phyloP scores from a whole-genome alignment of 1,284 basidiomycete genomes.

The Thecaphora thlaspeos region DNA sequence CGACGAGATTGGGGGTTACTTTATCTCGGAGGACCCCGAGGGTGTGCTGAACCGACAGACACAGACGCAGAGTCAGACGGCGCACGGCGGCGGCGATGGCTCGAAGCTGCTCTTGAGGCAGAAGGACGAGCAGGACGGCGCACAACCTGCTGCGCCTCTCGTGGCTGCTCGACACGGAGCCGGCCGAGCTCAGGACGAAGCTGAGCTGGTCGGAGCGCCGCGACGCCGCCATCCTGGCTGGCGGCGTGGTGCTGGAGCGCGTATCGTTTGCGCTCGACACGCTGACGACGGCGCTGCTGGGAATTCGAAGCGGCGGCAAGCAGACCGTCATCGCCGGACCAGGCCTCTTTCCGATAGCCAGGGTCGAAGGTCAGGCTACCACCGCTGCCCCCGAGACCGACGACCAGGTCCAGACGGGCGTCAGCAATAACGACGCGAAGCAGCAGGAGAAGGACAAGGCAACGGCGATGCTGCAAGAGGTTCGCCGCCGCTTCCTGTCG shows the following conservation, averaged over 20 bases:
- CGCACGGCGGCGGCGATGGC: not conserved
- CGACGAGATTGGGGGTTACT: constrained; percentile 60
- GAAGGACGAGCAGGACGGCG: constrained; percentile 61
- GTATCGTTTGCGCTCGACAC: constrained; percentile 53
- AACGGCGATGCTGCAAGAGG: constrained; percentile 10
- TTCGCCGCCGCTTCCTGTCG: constrained; percentile 32
- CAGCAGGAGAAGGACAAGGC: constrained; percentile 9
- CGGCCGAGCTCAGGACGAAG: constrained; percentile 16
- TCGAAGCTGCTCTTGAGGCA: constrained; percentile 60
- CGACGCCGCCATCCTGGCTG: constrained; percentile 19
- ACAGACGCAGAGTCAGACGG: no score
- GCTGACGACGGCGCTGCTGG: constrained; percentile 46
- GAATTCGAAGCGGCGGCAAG: constrained; percentile 22
- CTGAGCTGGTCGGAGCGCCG: constrained; percentile 46
- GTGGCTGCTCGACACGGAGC: constrained; percentile 52
- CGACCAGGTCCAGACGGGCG: no score
- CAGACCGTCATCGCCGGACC: constrained; percentile 3
- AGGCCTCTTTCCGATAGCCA: no score
- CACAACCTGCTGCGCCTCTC: constrained; percentile 60
- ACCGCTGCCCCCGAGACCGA: no score
- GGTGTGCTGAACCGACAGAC: constrained; percentile 43
- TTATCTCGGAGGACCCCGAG: constrained; percentile 51
- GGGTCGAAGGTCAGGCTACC: no score
- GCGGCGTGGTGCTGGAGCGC: constrained; percentile 33
- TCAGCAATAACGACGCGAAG: no score